These are phyloP conservation scores for Trematosphaeria pertusa DNA, from an alignment of 2,329 filamentous ascomycete genomes.

Conservation along the genomic window DNA sequence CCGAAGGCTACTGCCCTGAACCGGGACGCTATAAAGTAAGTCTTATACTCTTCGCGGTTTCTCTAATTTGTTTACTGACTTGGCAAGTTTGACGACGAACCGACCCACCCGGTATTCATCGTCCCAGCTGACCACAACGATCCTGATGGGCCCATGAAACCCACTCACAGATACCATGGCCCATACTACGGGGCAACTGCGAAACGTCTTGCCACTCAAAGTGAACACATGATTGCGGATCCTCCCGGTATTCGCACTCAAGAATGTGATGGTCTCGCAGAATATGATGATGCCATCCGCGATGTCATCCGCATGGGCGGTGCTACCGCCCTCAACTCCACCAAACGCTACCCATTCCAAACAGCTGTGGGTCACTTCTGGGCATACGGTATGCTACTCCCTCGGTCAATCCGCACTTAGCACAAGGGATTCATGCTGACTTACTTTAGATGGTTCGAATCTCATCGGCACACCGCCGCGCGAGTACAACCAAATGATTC, in stretches of 20 bases:
- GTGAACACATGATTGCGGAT: conserved; percentile 18
- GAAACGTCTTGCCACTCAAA: conserved; percentile 26
- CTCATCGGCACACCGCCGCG: conserved; percentile 33
- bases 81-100: conserved; percentile 30
- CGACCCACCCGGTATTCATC: conserved; percentile 29
- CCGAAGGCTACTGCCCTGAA: conserved; percentile 24
- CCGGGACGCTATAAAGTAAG: conserved; percentile 16
- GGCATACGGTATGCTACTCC: conserved; percentile 22
- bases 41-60: too few species aligned
- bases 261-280: not conserved
- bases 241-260: conserved; percentile 18
- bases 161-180: conserved; percentile 23
- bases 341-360: conserved; percentile 19
- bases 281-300: conserved; percentile 20
- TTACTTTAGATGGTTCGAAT: conserved; percentile 15
- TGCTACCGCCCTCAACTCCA: conserved; percentile 13
- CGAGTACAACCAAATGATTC: conserved; percentile 33
- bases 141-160: conserved; percentile 24
- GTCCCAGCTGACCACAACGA: conserved; percentile 30
- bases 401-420: too few species aligned
- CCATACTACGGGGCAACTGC: conserved; percentile 33
- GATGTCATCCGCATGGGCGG: conserved; percentile 21
- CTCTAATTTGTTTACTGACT: not conserved
- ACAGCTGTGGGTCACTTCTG: conserved; percentile 19
- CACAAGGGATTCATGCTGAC: too few species aligned